Percentiles rank a stretch among this genome's conserved stretches.
phyloP scores from a whole-genome alignment of 2,329 filamentous ascomycete species.

The Mycosphaerella arachidis region DNA sequence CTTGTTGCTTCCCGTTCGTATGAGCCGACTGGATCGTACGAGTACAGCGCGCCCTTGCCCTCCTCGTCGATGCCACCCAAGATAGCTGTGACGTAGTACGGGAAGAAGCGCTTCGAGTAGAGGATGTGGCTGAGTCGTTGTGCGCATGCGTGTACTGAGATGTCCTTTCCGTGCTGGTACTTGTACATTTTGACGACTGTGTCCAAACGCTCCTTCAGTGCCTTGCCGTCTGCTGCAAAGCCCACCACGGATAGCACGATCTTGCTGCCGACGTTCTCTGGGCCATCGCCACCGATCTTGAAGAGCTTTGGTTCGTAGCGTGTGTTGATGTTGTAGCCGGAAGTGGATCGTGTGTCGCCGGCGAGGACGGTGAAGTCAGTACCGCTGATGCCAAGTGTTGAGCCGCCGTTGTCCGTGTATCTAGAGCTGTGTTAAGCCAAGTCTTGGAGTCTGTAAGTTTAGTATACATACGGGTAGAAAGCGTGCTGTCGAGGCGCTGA shows the following conservation, averaged over 20 bases:
- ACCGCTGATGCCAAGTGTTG: constrained; percentile 90
- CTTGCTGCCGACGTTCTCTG: constrained; percentile 76
- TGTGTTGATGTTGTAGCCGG: constrained; percentile 98
- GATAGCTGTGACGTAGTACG: constrained; percentile 95
- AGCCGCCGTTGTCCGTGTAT: constrained; percentile 97
- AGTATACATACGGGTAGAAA: constrained; percentile 78
- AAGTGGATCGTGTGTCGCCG: constrained; percentile 91
- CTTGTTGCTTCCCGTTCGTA: constrained; percentile 97
- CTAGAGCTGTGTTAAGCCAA: constrained; percentile 41
- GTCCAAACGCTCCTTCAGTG: constrained; percentile 89
- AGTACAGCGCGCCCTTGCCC: constrained; percentile 89
- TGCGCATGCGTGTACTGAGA: constrained; percentile 89
- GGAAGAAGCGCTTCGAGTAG: constrained; percentile 97
- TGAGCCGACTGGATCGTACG: constrained; percentile 94
- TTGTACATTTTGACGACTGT: constrained; percentile 98
- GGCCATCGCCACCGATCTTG: constrained; percentile 87
- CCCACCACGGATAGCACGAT: constrained; percentile 92
- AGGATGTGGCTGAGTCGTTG: constrained; percentile 93
- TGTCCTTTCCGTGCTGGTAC: constrained; percentile 95
- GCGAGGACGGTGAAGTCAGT: constrained; percentile 94
- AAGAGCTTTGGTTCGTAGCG: constrained; percentile 94
- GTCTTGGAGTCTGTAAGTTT: not conserved
- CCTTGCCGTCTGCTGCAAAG: constrained; percentile 90
- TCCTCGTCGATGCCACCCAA: constrained; percentile 91
- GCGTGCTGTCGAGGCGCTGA: constrained; percentile 61